Evolutionary conservation across 495 filamentous ascomycete species (phyloP), one percentile per base, ranked within the genome.

Genomic region (Daldinia childiae): DNA sequence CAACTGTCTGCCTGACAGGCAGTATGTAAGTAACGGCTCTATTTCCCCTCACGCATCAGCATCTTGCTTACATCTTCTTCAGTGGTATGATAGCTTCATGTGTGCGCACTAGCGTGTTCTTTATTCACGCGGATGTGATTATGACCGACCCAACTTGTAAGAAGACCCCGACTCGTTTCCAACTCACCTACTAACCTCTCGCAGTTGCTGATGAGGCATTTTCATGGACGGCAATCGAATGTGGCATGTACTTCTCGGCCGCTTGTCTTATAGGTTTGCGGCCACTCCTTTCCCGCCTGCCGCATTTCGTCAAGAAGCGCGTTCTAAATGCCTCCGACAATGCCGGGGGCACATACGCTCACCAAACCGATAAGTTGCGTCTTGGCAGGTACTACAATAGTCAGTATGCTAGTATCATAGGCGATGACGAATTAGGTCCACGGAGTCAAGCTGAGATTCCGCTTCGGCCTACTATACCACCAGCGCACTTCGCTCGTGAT

Each of bases 181-280:
- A 21, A 11, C 17, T 9, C 14, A 30, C 45, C 52, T n/a, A 48
- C 41, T 45, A 58, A 72, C 30, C 38, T 34, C 14, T 21, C 56
- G 24, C n/a, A 74, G 64, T 67, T 30, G 24, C 55, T 15, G 55
- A 60, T 14, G 64, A 38, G 26, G 55, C 64, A 38, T 67, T 67
- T 6, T 21, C 64, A 39, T 67, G 64, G 64, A 67, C 64, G 19
- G 56, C 55, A 45, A 67, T 67, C 11, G 64, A 67, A 51, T 60
- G 41, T 15, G 64, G 64, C 41, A 34, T 67, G 56, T 67, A 67
- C 64, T 67, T 67, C 38, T 67, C 64, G 12, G 64, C 64, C 5
- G 55, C 64, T 19, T 67, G 64, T 60, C 26, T 67, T 12, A 67
- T 67, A 11, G 64, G 64, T 1, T 19, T 67, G 12, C 64, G 64